A percentile compares a stretch with the other conserved stretches of the same genome.
phyloP scores from a whole-genome alignment of 345 rosid species.

The Clarkia xantiana region DNA sequence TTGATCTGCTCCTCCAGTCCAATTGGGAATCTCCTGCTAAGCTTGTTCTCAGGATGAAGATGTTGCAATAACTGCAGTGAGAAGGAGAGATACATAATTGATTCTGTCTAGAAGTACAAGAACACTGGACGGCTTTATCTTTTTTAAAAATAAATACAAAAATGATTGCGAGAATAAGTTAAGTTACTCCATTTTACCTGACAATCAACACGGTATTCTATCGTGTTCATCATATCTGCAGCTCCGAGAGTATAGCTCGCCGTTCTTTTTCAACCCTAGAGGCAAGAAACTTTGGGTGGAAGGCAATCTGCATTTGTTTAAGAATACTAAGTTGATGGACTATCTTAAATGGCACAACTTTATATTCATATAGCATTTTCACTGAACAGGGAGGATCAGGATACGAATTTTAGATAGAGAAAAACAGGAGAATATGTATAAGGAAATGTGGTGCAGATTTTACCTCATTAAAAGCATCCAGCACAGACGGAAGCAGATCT shows the following conservation, averaged over 20 bases:
- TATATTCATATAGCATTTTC: not conserved
- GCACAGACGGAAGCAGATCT: conserved; percentile 69
- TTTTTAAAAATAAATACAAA: conserved; percentile 6
- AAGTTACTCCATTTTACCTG: conserved; percentile 48
- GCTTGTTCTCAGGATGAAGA: conserved; percentile 96
- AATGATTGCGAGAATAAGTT: conserved; percentile 1
- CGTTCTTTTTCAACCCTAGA: conserved; percentile 97
- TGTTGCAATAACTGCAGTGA: conserved; percentile 69
- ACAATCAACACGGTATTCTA: conserved; percentile 98
- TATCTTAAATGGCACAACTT: too few species aligned
- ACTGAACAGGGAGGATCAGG: not conserved
- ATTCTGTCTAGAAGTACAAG: not conserved
- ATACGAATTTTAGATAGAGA: not conserved
- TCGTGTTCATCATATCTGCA: conserved; percentile 99
- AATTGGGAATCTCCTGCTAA: conserved; percentile 93
- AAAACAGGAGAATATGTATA: not conserved
- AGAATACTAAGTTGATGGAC: not conserved
- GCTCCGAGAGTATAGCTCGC: conserved; percentile 96
- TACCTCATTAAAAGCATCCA: conserved; percentile 96
- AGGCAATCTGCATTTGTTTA: conserved; percentile 60
- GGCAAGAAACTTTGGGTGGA: conserved; percentile 85
- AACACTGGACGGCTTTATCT: too few species aligned
- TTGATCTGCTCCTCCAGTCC: conserved; percentile 96
- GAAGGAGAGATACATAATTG: not conserved
- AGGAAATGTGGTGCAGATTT: not conserved